Conservation (phyloP, 164 flowering plant species). For the Macadamia integrifolia region DNA sequence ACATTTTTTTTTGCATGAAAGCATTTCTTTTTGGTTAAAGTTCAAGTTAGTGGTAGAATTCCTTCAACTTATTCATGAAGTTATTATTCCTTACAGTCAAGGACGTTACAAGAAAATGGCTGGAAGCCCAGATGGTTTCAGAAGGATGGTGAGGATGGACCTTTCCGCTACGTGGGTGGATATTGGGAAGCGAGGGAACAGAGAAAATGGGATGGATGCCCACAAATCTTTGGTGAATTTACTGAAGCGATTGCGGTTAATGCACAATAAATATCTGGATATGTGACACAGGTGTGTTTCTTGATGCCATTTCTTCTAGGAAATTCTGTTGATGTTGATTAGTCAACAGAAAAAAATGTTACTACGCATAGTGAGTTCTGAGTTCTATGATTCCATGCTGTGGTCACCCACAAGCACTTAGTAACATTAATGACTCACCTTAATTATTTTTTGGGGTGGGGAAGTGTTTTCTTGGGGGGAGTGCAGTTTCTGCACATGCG, state of each 20-base stretch:
- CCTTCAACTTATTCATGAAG: background rate
- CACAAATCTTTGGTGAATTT: conserved; percentile 62
- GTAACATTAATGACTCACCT: too few relatives aligned
- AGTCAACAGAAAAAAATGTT: too few relatives aligned
- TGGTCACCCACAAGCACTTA: too few relatives aligned
- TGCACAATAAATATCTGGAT: conserved; percentile 22
- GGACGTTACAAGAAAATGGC: conserved; percentile 85
- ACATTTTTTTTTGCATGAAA: too few relatives aligned
- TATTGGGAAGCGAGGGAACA: conserved; percentile 89
- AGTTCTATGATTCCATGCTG: too few relatives aligned
- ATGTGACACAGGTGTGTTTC: conserved; percentile 27
- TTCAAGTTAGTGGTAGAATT: background rate
- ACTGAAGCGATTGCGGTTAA: conserved; percentile 25
- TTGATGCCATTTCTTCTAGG: background rate
- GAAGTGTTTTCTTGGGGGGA: too few relatives aligned
- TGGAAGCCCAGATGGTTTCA: conserved; percentile 88
- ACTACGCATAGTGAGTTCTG: too few relatives aligned
- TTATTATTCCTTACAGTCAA: conserved; percentile 42
- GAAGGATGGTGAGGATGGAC: conserved; percentile 53
- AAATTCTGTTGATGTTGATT: too few relatives aligned
- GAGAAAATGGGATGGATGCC: conserved; percentile 68
- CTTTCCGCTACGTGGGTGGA: conserved; percentile 65
- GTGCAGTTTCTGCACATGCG: too few relatives aligned
- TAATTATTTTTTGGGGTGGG: too few relatives aligned
- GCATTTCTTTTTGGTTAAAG: background rate